Base-by-base conservation (phyloP, 495 filamentous ascomycete species). In the Aspergillus carlsbadensis region DNA sequence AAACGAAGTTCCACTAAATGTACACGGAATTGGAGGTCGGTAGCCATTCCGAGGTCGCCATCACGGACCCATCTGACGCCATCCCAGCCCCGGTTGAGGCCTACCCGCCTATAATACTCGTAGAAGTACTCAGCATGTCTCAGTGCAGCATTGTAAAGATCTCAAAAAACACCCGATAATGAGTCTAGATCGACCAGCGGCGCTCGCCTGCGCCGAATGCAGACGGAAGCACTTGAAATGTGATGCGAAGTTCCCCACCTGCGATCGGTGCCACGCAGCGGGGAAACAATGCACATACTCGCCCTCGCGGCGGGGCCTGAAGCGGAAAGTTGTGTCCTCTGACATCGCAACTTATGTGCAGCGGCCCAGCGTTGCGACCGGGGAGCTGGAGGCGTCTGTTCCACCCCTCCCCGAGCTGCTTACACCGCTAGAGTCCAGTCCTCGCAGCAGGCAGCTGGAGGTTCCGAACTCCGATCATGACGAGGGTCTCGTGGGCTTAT, bases 201-300 rank as follows among this genome's bases (percentile, higher is more conserved):
- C 70, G 7, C 61, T 75, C 10, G 72, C 72, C 15, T 75, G 72
- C 42, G 73, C 70, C 3, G 71, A 72, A 43, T 75, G 72, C 65
- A 64, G 72, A n/a, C 73, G 73, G 47, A 69, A 75, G 18, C 72
- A 75, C 56, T 56, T 75, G 10, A 74, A 73, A 65, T 75, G 72
- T 45, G 71, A 75, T 18, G 72, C 68, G 7, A 59, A 56, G 10
- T 67, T 59, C 29, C 71, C 71, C 10, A 63, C 68, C 4, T 74
- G 71, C 50, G 65, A 68, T 10, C 68, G 71, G 7, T 74, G 71
- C 46, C 26, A 61, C 34, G 62, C 68, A n/a, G 62, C 63, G 14
- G 61, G 58, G 22, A 40, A 61, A 6, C 29, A 57, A 21, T 74
- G 71, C 22, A 60, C 70, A 49, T 74, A 74, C 54, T 59, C 73